Base-by-base conservation (phyloP, 2,329 filamentous ascomycete species). In the Aspergillus piperis region DNA sequence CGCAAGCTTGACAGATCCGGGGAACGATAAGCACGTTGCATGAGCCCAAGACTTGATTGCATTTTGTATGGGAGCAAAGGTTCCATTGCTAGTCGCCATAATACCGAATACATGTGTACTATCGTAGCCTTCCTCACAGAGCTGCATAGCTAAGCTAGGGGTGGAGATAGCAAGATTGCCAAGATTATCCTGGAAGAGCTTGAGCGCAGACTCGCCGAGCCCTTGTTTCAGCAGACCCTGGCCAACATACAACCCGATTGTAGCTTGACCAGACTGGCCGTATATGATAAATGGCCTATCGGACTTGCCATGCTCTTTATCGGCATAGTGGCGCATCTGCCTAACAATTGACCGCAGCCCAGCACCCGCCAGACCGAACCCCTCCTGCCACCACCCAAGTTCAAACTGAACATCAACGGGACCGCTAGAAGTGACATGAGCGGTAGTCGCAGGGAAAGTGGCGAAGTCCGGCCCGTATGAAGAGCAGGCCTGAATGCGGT, bases 231-330 rank as follows among this genome's bases (percentile, higher is more conserved):
- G 63, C 30, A 70, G 53, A 8, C 66, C 64, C 60, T 66, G 68
- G 62, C 77, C 75, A n/a, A 78, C 70, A 58, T 78, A 78, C 47
- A 78, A 38, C 49, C 77, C 75, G 21, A 75, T 58, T 11, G 69
- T 69, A 39, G 69, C 68, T 42, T 67, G 65, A 2, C 66, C 70
- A 50, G 66, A 70, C 60, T 67, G 70, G 6, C 65, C 72, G 63
- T 70, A 77, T 21, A 77, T 57, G 27, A 75, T 68, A 42, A 68
- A 63, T 7, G 71, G 61, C 19, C 54, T 49, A 6, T 62, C 44
- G 30, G 68, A 64, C 2, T 59, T 23, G 21, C 62, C 65, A 48
- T 73, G 62, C 25, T 70, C 71, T 41, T 64, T 54, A 3, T 65
- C 56, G 13, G 71, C 54, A 58, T 75, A 76, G 55, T 65, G 57